Percentiles rank a stretch among this genome's conserved stretches.
Conservation (phyloP, 768 basidiomycete species). For the Suillus luteus region DNA sequence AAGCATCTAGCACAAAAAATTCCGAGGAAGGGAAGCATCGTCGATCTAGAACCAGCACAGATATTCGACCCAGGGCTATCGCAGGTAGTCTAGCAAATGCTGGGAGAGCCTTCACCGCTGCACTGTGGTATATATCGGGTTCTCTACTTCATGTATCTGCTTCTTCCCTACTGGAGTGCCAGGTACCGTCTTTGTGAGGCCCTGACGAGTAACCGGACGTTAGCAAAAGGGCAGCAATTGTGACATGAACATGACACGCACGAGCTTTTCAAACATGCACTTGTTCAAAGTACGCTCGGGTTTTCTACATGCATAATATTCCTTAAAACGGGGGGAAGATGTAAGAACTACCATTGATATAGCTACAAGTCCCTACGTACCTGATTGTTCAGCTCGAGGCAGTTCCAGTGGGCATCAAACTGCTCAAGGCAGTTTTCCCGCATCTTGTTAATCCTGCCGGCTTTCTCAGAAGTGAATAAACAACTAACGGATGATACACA, state of each 20-base stretch:
- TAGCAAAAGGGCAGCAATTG: background rate
- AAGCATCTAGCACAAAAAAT: slow-evolving; percentile 1
- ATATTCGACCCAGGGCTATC: slow-evolving; percentile 1
- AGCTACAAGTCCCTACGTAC: slow-evolving; percentile 44
- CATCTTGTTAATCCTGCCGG: slow-evolving; percentile 83
- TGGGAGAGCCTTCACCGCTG: slow-evolving; percentile 63
- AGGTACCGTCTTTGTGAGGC: slow-evolving; percentile 88
- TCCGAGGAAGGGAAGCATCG: slow-evolving; percentile 1
- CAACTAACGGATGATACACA: slow-evolving; percentile 43
- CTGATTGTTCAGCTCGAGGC: slow-evolving; percentile 94
- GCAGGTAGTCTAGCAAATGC: background rate
- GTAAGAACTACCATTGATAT: background rate
- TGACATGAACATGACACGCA: slow-evolving; percentile 42
- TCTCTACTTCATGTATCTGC: slow-evolving; percentile 87
- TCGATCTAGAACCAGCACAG: background rate
- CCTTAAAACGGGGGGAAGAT: slow-evolving; percentile 46
- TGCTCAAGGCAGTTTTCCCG: slow-evolving; percentile 85
- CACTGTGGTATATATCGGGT: slow-evolving; percentile 77
- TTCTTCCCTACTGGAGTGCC: slow-evolving; percentile 80
- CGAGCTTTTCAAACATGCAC: slow-evolving; percentile 96
- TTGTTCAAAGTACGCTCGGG: slow-evolving; percentile 86
- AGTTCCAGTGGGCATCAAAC: slow-evolving; percentile 92
- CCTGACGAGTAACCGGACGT: slow-evolving; percentile 48
- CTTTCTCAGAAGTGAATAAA: slow-evolving; percentile 1
- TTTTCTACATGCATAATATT: slow-evolving; percentile 87